phyloP scores from a whole-genome alignment of 2,329 filamentous ascomycete genomes.

The Sporothrix mexicana region DNA sequence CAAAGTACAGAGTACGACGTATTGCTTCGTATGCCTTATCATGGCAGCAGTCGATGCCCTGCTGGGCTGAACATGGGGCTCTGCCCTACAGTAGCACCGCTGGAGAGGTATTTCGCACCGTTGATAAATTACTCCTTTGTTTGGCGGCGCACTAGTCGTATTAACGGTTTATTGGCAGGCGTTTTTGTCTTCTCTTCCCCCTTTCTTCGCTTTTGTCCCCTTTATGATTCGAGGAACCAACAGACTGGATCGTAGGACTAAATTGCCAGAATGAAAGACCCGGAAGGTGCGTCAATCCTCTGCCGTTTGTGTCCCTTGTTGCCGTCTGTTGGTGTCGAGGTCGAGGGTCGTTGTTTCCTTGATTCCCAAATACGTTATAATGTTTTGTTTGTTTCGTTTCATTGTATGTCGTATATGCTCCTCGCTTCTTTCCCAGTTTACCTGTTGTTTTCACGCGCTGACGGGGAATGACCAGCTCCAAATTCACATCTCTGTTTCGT shows the following conservation, averaged over 20 bases:
- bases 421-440: not conserved
- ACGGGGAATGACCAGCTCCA: not conserved
- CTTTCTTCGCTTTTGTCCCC: not conserved
- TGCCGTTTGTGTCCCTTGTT: not conserved
- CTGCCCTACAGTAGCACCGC: not conserved
- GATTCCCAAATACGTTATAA: not conserved
- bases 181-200: not conserved
- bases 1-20: no score
- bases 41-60: not conserved
- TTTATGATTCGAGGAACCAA: slow-evolving; percentile 3
- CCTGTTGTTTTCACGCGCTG: not conserved
- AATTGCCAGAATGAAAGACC: slow-evolving; percentile 12
- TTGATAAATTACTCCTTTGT: not conserved
- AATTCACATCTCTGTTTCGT: slow-evolving; percentile 1
- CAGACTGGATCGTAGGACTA: not conserved
- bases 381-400: slow-evolving; percentile 20
- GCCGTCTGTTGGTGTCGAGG: slow-evolving; percentile 1
- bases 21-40: not conserved
- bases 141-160: not conserved
- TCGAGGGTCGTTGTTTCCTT: slow-evolving; percentile 22
- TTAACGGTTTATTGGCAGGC: slow-evolving; percentile 5
- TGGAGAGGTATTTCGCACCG: not conserved
- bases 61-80: slow-evolving; percentile 13
- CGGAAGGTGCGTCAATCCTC: not conserved
- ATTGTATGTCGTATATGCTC: not conserved